Base-by-base conservation (phyloP, 2,329 filamentous ascomycete genomes). In the Zelopaecilomyces penicillatus region DNA sequence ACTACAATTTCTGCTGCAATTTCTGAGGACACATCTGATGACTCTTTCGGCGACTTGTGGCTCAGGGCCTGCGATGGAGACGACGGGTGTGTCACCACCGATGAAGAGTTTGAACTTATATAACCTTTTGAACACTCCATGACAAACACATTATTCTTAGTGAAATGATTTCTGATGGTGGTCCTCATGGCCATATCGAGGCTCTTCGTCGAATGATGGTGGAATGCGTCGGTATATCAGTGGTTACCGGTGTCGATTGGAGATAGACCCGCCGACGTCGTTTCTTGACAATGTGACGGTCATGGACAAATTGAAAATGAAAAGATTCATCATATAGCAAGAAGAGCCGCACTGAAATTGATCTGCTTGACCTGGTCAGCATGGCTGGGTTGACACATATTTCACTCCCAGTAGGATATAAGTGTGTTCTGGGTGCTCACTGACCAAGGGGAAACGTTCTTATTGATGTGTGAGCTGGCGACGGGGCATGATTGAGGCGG, bases 1-100 rank as follows among this genome's bases (percentile, higher is more conserved):
- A 71, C 70, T 4, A 71, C 55, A 28, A 73, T 73, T 48, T 69
- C 68, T 4, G 64, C 59, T 4, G 62, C 65, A 31, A 65, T 63
- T 33, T 69, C 63, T 39, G 58, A 59, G 5, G 57, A 53, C 26
- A 56, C 50, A 38, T 65, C 60, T 26, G 61, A 61, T 43, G 53
- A 63, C 40, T 55, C 57, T 51, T 57, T 54, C 43, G 59, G 52
- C 38, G 60, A 61, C 51, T 59, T 55, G 28, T 54, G 55, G 48
- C 50, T 59, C 52, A 60, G 57, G 54, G 50, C 43, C 30, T 47
- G 47, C 37, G 52, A 49, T 27, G 57, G 45, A 29, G 57, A 34
- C 35, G 51, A 42, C 19, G 53, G 50, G 26, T 54, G 47, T 43
- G 57, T 57, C 43, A 58, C 46, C 43, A 58, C 46, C 32, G 56